Evolutionary conservation across 2,329 filamentous ascomycete genomes (phyloP).

Genomic region (Hypoxylon sp.): DNA sequence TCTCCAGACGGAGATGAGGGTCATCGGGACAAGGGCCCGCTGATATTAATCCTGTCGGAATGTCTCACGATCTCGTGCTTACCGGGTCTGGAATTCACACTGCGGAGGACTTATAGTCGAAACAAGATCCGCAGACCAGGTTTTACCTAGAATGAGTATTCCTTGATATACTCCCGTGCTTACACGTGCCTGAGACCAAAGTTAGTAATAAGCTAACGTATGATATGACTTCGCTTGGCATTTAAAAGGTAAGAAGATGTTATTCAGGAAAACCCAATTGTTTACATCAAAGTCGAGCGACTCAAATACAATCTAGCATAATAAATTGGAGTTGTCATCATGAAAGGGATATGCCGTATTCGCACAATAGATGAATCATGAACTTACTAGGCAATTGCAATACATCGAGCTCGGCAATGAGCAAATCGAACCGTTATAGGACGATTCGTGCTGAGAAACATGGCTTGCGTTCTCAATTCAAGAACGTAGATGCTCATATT

Average conservation of each 20-base stretch:
- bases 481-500: constrained; percentile 17
- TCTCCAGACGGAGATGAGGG: constrained; percentile 9
- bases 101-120: constrained; percentile 6
- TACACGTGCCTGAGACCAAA: constrained; percentile 14
- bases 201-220: constrained; percentile 26
- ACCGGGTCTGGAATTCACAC: not conserved
- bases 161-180: constrained; percentile 3
- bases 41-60: constrained; percentile 10
- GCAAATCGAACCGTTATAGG: not conserved
- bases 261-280: constrained; percentile 51
- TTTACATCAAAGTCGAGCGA: constrained; percentile 54
- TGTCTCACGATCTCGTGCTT: constrained; percentile 9
- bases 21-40: constrained; percentile 2
- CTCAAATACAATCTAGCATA: constrained; percentile 67
- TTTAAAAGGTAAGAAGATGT: constrained; percentile 2
- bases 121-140: constrained; percentile 2
- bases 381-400: constrained; percentile 32
- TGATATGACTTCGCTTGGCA: not conserved
- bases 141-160: not conserved
- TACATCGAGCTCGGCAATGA: constrained; percentile 3
- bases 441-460: constrained; percentile 7
- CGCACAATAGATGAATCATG: constrained; percentile 23
- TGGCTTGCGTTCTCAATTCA: constrained; percentile 1
- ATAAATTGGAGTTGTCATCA: constrained; percentile 59
- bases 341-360: constrained; percentile 32